These are phyloP conservation scores for Chaetoceros muelleri DNA, from an alignment of 108 stramenopile genomes.

Conservation along the genomic window DNA sequence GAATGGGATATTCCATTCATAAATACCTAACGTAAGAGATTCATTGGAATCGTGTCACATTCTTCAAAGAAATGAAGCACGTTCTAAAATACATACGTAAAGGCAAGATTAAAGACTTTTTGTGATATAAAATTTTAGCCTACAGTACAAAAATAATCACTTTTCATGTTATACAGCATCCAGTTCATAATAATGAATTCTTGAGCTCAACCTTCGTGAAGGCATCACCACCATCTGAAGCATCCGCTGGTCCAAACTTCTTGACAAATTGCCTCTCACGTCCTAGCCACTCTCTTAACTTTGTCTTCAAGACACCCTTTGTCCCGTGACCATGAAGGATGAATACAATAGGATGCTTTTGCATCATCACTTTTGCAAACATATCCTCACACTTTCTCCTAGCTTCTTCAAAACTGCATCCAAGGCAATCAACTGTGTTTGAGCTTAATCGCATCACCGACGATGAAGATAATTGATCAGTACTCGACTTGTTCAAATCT, in stretches of 20 bases:
- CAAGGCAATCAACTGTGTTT: slow-evolving; percentile 85
- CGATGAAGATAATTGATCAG: slow-evolving; percentile 8
- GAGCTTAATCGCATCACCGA: slow-evolving; percentile 50
- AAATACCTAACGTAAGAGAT: too few species aligned
- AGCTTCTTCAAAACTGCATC: slow-evolving; percentile 71
- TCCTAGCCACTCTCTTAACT: slow-evolving; percentile 56
- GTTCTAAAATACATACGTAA: too few species aligned
- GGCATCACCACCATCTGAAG: slow-evolving; percentile 79
- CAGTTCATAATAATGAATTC: too few species aligned
- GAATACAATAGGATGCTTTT: slow-evolving; percentile 35
- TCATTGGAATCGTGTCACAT: too few species aligned
- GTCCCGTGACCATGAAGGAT: slow-evolving; percentile 80
- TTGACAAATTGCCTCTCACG: slow-evolving; percentile 46
- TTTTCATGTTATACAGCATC: neutral
- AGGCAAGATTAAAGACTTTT: too few species aligned
- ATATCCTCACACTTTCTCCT: slow-evolving; percentile 36
- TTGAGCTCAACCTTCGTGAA: slow-evolving; percentile 65
- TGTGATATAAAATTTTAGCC: neutral
- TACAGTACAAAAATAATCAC: neutral
- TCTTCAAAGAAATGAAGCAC: too few species aligned
- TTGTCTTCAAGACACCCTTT: slow-evolving; percentile 58
- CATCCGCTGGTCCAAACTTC: slow-evolving; percentile 45
- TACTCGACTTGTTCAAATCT: slow-evolving; percentile 3
- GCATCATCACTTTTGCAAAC: slow-evolving; percentile 39
- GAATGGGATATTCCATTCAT: too few species aligned